phyloP scores from a whole-genome alignment of 164 flowering plant species.

The Vitis riparia region DNA sequence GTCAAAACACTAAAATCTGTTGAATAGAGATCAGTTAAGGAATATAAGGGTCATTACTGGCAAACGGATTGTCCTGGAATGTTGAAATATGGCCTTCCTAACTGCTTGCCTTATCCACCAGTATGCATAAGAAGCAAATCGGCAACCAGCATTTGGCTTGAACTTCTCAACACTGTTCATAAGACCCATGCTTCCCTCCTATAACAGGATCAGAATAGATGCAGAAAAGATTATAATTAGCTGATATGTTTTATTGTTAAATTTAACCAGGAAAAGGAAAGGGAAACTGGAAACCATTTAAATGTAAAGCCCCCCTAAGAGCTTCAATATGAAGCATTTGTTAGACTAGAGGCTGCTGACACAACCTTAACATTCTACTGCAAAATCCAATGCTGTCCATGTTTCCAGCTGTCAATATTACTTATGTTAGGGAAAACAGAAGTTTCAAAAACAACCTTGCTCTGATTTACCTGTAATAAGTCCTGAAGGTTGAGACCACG shows the following conservation, averaged over 20 bases:
- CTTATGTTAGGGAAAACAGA: not conserved
- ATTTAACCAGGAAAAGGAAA: not conserved
- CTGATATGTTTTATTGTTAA: not conserved
- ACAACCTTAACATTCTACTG: too few relatives aligned
- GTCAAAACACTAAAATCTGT: not conserved
- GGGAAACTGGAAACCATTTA: too few relatives aligned
- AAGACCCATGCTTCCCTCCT: conserved; percentile 95
- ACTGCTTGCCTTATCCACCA: conserved; percentile 92
- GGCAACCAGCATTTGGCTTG: conserved; percentile 80
- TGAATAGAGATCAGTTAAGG: not conserved
- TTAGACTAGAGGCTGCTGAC: too few relatives aligned
- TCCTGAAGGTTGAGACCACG: conserved; percentile 80
- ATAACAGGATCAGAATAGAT: conserved; percentile 12
- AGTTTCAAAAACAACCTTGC: not conserved
- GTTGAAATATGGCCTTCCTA: conserved; percentile 66
- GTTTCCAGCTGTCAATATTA: not conserved
- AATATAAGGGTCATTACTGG: conserved; percentile 51
- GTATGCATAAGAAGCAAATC: conserved; percentile 87
- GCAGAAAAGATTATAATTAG: not conserved
- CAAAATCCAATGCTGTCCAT: not conserved
- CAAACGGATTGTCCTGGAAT: conserved; percentile 79
- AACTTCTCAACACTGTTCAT: conserved; percentile 88
- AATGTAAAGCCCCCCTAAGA: too few relatives aligned
- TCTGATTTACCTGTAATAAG: conserved; percentile 70
- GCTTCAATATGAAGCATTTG: too few relatives aligned